Evolutionary conservation across 495 filamentous ascomycete species (phyloP).

Genomic region (Daldinia grandis): DNA sequence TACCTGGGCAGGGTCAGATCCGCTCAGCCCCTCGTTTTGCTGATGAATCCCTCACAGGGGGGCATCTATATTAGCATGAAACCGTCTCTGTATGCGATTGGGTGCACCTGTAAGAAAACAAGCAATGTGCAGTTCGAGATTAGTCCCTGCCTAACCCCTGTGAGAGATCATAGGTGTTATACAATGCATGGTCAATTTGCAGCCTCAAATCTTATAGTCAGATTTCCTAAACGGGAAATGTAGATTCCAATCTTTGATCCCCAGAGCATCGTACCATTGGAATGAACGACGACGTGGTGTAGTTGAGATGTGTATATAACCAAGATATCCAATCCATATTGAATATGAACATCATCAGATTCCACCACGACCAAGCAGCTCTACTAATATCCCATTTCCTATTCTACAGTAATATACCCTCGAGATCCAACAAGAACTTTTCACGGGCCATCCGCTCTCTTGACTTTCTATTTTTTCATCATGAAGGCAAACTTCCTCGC

Average conservation of each 20-base stretch:
- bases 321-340: not conserved
- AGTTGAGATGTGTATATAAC: constrained; percentile 26
- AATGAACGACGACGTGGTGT: not conserved
- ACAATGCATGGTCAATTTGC: constrained; percentile 7
- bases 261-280: not conserved
- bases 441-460: not conserved
- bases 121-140: not conserved
- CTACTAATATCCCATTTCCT: not conserved
- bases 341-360: constrained; percentile 3
- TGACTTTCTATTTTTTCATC: not conserved
- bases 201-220: constrained; percentile 8
- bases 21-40: constrained; percentile 16
- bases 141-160: not conserved
- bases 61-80: not conserved
- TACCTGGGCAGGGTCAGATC: not conserved
- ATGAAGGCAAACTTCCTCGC: constrained; percentile 30
- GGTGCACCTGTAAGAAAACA: not conserved
- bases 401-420: not conserved
- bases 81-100: constrained; percentile 6
- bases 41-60: constrained; percentile 17
- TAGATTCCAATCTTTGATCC: constrained; percentile 31
- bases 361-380: constrained; percentile 10
- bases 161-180: not conserved
- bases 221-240: constrained; percentile 25
- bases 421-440: not conserved